These are phyloP conservation scores for Microcera coccophila DNA, from an alignment of 2,329 filamentous ascomycete species.

Conservation along the genomic window DNA sequence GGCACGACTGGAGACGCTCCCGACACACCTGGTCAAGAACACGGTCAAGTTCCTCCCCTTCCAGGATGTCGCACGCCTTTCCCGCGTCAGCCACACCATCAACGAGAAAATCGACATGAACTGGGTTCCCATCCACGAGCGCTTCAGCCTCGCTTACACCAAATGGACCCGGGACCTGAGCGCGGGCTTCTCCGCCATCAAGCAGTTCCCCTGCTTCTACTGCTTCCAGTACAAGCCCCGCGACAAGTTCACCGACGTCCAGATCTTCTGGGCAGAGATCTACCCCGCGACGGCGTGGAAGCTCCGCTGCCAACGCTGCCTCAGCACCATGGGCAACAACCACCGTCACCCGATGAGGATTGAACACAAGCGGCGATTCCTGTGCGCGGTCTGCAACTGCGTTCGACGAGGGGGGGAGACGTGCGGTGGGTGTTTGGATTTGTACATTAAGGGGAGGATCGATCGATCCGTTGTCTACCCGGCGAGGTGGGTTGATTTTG, in stretches of 20 bases:
- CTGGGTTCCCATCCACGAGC: conserved; percentile 11
- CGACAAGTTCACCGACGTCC: conserved; percentile 5
- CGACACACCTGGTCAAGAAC: conserved; percentile 9
- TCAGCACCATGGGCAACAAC: conserved; percentile 5
- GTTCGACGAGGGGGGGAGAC: conserved; percentile 7
- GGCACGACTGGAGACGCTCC: conserved; percentile 9
- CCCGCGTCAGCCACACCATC: conserved; percentile 3
- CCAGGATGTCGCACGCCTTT: conserved; percentile 7
- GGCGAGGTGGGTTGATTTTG: neutral
- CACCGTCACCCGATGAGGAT: neutral
- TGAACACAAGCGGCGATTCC: conserved; percentile 9
- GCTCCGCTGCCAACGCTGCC: conserved; percentile 12
- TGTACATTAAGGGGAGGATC: conserved; percentile 12
- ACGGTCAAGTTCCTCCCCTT: conserved; percentile 9
- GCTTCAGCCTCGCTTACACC: conserved; percentile 10
- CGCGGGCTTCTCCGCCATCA: neutral
- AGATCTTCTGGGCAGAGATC: neutral
- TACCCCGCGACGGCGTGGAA: conserved; percentile 11
- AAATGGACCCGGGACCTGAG: conserved; percentile 7
- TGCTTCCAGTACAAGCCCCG: conserved; percentile 10
- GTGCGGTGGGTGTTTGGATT: conserved; percentile 15
- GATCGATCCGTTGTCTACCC: conserved; percentile 4
- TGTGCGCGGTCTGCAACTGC: conserved; percentile 16
- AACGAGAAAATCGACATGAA: conserved; percentile 7
- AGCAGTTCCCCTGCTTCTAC: conserved; percentile 13